These are phyloP conservation scores for Eucalyptus melliodora DNA, from an alignment of 345 rosid species.

Conservation along the genomic window DNA sequence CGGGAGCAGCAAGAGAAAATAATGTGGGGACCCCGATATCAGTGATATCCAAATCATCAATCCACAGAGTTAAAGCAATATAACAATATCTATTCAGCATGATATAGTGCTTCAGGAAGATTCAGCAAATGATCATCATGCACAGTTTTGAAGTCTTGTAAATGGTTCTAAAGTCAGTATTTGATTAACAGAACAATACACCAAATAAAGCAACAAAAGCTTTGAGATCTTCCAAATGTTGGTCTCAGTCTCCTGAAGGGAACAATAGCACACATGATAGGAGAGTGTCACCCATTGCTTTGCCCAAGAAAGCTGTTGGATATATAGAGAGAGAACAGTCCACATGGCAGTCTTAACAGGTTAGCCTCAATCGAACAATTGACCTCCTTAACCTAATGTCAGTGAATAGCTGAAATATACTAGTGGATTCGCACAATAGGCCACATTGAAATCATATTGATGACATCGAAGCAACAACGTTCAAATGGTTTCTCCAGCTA, in stretches of 20 bases:
- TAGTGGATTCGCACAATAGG: not conserved
- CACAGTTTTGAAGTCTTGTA: not conserved
- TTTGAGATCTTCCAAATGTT: not conserved
- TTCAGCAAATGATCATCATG: not conserved
- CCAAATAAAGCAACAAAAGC: not conserved
- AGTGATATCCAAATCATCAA: not conserved
- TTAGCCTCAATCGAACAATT: not conserved
- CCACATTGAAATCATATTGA: not conserved
- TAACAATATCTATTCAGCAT: not conserved
- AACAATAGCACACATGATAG: not conserved
- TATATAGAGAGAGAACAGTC: not conserved
- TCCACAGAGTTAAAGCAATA: not conserved
- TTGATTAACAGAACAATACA: not conserved
- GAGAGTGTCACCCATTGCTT: not conserved
- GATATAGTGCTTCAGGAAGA: not conserved
- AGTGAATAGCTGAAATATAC: not conserved
- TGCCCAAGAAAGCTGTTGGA: not conserved
- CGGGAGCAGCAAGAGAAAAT: not conserved
- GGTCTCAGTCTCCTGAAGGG: not conserved
- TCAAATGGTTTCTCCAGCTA: not conserved
- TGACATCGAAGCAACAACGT: not conserved
- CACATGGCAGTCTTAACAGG: not conserved
- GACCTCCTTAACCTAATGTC: not conserved
- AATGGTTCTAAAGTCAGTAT: not conserved
- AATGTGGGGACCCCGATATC: not conserved